Base-by-base conservation (phyloP, 2,329 filamentous ascomycete species). In the Dendrostoma leiphaemia region DNA sequence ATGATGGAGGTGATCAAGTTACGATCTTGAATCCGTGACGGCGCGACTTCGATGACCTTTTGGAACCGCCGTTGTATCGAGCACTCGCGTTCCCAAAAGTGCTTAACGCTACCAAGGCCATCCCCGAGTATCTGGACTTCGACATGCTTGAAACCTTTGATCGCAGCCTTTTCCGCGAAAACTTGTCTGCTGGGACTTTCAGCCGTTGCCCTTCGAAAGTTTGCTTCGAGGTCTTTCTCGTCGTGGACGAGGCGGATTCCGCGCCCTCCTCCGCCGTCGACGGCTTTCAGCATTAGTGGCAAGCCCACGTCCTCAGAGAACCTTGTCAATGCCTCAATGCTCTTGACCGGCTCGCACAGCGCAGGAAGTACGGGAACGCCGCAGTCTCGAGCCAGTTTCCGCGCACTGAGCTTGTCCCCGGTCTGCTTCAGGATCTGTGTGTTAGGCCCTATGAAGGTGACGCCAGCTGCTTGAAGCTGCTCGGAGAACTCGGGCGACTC, bases 91-190 rank as follows among this genome's bases (percentile, higher is more conserved):
- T 85, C 82, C 78, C 80, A 83, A 3, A 84, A 65, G 68, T 84
- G 80, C 31, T 70, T 71, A 1, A 82, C 77, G 9, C 71, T 67
- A 0, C 80, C 79, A 1, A 60, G 69, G 0, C 80, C 78, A 62
- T 85, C 80, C 2, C 82, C 82, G 21, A 84, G 63, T 49, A 85
- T 77, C 64, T 86, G 82, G 6, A 85, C 76, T 59, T 86, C 83
- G 44, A 86, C 67, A 63, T 86, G 83, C 28, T 79, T 74, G 61
- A 82, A 86, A 0, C 45, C 45, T 7, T 32, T 19, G 3, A 47
- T 8, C 21, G 45, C 45, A 37, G 45, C 45, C 15, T 47, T 47
- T 19, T 47, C 45, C 12, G 29, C 45, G 21, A 35, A 47, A 19
- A 47, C 45, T 12, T 76, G 75, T 46, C 72, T 74, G 2, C 79